phyloP scores from a whole-genome alignment of 768 basidiomycete genomes.

The Mycena vitilis region DNA sequence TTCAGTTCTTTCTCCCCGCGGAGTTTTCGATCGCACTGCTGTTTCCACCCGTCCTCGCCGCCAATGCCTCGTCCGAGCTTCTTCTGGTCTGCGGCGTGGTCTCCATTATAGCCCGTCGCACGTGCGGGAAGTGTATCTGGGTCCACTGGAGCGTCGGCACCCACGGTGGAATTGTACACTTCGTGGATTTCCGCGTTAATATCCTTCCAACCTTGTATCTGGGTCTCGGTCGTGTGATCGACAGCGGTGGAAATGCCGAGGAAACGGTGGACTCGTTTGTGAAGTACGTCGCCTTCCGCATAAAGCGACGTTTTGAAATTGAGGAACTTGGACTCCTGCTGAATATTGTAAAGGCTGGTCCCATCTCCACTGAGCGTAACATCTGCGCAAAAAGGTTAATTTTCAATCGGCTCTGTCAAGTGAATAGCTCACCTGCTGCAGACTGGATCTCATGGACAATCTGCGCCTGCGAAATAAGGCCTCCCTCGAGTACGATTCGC shows the following conservation, averaged over 20 bases:
- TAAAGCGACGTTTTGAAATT: neutral
- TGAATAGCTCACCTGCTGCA: neutral
- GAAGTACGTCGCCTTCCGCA: neutral
- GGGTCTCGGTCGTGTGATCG: slow-evolving; percentile 2
- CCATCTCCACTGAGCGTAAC: neutral
- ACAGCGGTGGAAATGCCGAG: slow-evolving; percentile 3
- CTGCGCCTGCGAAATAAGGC: neutral
- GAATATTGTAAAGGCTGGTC: neutral
- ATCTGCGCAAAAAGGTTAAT: no score
- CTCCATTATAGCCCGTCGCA: slow-evolving; percentile 1
- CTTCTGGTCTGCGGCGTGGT: slow-evolving; percentile 45
- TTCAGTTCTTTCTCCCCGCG: slow-evolving; percentile 9
- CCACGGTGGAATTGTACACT: neutral
- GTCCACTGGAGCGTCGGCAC: neutral
- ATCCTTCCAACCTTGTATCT: slow-evolving; percentile 6
- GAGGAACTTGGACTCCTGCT: neutral
- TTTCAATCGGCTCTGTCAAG: no score
- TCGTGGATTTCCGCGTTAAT: slow-evolving; percentile 1
- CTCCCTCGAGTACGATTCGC: neutral
- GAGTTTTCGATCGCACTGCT: slow-evolving; percentile 27
- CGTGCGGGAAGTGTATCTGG: neutral
- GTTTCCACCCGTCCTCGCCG: slow-evolving; percentile 36
- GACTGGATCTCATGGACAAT: neutral
- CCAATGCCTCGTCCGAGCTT: slow-evolving; percentile 34
- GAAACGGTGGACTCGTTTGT: neutral